Evolutionary conservation across 306 rosid genomes (phyloP).

Genomic region (Luffa acutangula): DNA sequence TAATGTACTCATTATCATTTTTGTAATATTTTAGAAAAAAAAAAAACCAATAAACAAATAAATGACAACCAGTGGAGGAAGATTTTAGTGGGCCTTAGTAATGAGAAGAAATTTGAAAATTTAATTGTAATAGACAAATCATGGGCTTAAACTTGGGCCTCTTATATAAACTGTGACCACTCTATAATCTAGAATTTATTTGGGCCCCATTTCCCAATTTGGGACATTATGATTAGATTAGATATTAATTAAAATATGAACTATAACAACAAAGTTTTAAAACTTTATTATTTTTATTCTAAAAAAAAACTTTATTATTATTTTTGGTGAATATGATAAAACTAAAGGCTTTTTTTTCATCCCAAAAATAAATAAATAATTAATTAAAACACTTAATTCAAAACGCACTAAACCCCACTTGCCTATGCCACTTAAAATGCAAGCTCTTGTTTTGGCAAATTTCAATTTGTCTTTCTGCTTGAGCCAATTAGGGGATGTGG

Average conservation of each 20-base stretch:
- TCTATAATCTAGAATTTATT: not conserved
- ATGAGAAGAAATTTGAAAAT: not conserved
- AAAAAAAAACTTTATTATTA: too few relatives aligned
- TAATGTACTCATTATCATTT: not conserved
- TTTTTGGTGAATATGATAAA: not conserved
- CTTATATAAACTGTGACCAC: not conserved
- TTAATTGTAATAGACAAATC: not conserved
- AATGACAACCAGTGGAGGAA: not conserved
- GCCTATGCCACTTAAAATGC: not conserved
- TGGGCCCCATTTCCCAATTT: not conserved
- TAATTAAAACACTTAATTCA: not conserved
- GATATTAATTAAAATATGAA: not conserved
- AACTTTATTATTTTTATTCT: too few relatives aligned
- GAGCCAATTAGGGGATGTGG: not conserved
- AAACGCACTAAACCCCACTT: conserved; percentile 7
- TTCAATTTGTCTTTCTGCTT: not conserved
- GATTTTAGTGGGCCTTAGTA: conserved; percentile 5
- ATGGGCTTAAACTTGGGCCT: conserved; percentile 2
- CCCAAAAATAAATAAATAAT: not conserved
- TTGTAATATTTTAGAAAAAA: not conserved
- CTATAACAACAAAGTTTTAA: not conserved
- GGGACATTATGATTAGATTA: not conserved
- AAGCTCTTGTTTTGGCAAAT: not conserved
- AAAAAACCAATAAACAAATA: not conserved
- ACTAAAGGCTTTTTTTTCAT: not conserved